Evolutionary conservation across 2,329 filamentous ascomycete species (phyloP), one percentile per base, ranked within the genome.

Genomic region (Claviceps pazoutovae): DNA sequence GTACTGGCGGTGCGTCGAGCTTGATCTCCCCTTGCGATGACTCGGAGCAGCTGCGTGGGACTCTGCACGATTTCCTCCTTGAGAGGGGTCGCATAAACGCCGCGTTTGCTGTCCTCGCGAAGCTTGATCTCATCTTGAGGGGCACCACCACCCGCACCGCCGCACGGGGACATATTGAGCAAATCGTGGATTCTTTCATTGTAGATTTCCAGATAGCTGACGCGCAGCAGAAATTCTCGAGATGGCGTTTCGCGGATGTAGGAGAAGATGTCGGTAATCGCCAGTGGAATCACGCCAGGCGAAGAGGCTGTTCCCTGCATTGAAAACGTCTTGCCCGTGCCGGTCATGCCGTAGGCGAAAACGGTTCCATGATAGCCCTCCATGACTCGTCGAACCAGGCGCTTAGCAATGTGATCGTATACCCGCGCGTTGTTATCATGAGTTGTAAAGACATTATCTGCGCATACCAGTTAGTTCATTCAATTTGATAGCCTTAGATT

Each of bases 11-110:
- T 94, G 60, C 90, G 78, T 61, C 93, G 80, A 23, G 90, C 88
- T 64, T 94, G 83, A 64, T 98, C 93, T 62, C 93, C 93, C 52
- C 91, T 80, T 39, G 93, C 90, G 65, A 98, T 98, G 26, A 98
- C 93, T 59, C 93, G 82, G 44, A 98, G 73, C 30, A 98, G 76
- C 65, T 98, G 93, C 0, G 93, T 97, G 2, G 93, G 93, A 59
- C 90, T 96, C 68, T 98, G 93, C 34, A 98, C 93, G 60, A 98
- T 98, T 66, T 98, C 93, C 68, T 98, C 93, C 67, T 96, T 97
- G 55, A 98, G 70, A 1, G 93, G 93, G 17, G 86, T 95, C 21
- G 93, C 93, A 71, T 97, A 98, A 16, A 98, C 91, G 36, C 93
- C 93, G 55, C 93, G 79, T 71, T 96, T 97, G 71, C 85, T 89